Conservation (phyloP, 2,329 filamentous ascomycete species). For the Cadophora luteo-olivacea region DNA sequence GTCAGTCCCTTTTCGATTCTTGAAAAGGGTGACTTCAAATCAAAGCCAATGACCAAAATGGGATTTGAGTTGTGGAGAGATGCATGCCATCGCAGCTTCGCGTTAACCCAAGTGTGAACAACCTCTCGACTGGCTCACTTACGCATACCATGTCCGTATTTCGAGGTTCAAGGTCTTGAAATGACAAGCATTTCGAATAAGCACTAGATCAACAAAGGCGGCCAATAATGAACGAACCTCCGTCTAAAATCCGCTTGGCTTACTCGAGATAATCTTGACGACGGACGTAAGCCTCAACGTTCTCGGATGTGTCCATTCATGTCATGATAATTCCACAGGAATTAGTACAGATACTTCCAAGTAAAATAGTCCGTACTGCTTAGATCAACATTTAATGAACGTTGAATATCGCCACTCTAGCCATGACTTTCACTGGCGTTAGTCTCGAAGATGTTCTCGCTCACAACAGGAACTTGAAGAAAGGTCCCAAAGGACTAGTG, state of each 20-base stretch:
- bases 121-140: background rate
- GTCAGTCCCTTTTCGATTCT: too few relatives aligned
- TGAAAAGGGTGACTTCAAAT: too few relatives aligned
- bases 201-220: background rate
- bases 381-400: background rate
- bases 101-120: background rate
- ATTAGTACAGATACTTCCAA: background rate
- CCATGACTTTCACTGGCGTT: background rate
- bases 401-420: background rate
- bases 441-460: background rate
- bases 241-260: background rate
- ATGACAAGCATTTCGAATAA: background rate
- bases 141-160: background rate
- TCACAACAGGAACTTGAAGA: background rate
- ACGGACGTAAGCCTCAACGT: background rate
- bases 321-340: background rate
- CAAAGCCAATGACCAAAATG: too few relatives aligned
- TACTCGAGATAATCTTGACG: background rate
- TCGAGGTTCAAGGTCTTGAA: background rate
- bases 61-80: too few relatives aligned
- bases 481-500: background rate
- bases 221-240: background rate
- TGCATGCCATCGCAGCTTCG: background rate
- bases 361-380: background rate
- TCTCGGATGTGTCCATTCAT: background rate